phyloP scores from a whole-genome alignment of 139 green algal genomes.

The Picochlorum sp. region DNA sequence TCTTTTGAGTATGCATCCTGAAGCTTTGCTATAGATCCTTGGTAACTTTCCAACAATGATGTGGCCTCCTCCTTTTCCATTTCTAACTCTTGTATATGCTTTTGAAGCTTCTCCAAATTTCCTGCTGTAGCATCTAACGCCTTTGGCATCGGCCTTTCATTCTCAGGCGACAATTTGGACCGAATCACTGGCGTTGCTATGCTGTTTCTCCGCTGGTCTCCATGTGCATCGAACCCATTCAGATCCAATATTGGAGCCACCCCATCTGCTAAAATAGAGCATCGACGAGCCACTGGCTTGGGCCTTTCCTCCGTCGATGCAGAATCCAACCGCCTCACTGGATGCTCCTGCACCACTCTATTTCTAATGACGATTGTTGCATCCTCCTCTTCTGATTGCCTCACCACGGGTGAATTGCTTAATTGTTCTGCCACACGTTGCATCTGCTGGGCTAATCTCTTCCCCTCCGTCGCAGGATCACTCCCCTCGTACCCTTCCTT shows the following conservation, averaged over 20 bases:
- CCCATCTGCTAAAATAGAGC: background rate
- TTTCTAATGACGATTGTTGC: background rate
- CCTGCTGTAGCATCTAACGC: background rate
- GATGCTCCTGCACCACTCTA: background rate
- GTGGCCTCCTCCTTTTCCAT: slow-evolving; percentile 12
- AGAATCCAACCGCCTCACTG: background rate
- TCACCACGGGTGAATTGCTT: slow-evolving; percentile 4
- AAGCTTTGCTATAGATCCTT: slow-evolving; percentile 18
- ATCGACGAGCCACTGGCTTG: background rate
- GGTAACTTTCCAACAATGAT: slow-evolving; percentile 23
- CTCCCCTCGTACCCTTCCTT: no score
- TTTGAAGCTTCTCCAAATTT: slow-evolving; percentile 2
- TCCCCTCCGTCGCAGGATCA: slow-evolving; percentile 18
- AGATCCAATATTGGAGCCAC: background rate
- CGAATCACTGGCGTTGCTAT: background rate
- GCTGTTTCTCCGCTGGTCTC: background rate
- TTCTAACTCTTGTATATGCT: slow-evolving; percentile 4
- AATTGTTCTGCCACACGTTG: slow-evolving; percentile 24
- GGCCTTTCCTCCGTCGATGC: background rate
- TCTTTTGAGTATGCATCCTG: slow-evolving; percentile 20
- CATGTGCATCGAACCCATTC: slow-evolving; percentile 10
- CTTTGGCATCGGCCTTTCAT: background rate
- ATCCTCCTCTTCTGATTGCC: slow-evolving; percentile 1
- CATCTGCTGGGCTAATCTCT: slow-evolving; percentile 20
- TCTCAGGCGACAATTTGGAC: background rate